Base-by-base conservation (phyloP, 257 asterid genomes). In the Mitragyna speciosa region DNA sequence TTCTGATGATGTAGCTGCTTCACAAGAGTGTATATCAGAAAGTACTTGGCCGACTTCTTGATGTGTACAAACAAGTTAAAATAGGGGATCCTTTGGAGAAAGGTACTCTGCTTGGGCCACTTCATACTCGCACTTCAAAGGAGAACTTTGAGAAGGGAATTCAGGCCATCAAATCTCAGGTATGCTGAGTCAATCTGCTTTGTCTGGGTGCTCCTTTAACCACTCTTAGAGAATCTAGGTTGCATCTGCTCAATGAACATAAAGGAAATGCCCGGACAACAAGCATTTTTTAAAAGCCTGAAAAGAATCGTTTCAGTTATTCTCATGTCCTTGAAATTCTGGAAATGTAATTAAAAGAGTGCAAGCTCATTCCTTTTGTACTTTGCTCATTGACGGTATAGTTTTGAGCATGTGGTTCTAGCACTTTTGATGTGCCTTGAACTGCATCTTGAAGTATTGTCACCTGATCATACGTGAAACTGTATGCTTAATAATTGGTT, bases 41-140 rank as follows among this genome's bases (percentile, higher is more conserved):
- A 81, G 96, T 94, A 70, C 91, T 96, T 66, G 91, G 84, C 54
- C 92, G 92, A 67, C 89, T 96, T 45, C 80, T 90, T 61, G 98
- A 91, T 52, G 94, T 87, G 66, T 96, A 96, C 92, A 89, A 90
- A 86, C 98, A 91, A 90, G 93, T 91, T 76, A 94, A 94, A 86
- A 89, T 92, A 16, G 99, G 98, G 69, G 95, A 92, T 84, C 99
- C 97, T 16, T 85, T 96, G 73, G 99, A 90, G 88, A 92, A 88
- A 83, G 96, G 97, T 76, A 89, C 88, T 76, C 90, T 96, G 76
- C 96, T 94, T 73, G 99, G 98, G 84, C 99, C 99, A 49, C 88
- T 96, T 75, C 99, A 96, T 83, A 92, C 97, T 64, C 91, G 78
- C 73, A 77, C 84, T 49, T 94, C 96, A 26, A 84, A 84, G 90